A percentile compares a stretch with the other conserved stretches of the same genome.
phyloP scores from a whole-genome alignment of 768 basidiomycete species.

The Astraeus odoratus region DNA sequence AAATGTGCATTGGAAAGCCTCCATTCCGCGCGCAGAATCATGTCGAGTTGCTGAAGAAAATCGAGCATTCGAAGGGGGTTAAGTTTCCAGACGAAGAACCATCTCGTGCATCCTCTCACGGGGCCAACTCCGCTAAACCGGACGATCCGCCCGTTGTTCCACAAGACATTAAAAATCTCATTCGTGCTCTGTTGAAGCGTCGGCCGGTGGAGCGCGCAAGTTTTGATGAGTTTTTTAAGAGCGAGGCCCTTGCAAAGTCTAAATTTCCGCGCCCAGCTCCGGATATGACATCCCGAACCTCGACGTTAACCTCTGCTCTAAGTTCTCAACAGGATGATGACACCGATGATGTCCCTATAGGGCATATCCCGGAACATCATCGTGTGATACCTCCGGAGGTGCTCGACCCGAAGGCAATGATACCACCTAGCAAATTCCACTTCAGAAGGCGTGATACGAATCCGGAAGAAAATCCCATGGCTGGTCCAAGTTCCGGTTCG shows the following conservation, averaged over 20 bases:
- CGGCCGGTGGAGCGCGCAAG: constrained; percentile 77
- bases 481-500: constrained; percentile 7
- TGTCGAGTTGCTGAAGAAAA: constrained; percentile 89
- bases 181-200: constrained; percentile 76
- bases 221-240: constrained; percentile 90
- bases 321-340: constrained; percentile 25
- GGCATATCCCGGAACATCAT: constrained; percentile 64
- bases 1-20: constrained; percentile 89
- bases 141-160: constrained; percentile 59
- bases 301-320: constrained; percentile 5
- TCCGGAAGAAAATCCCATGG: constrained; percentile 9
- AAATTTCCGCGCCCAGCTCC: constrained; percentile 58
- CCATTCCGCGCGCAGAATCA: constrained; percentile 96
- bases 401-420: constrained; percentile 71
- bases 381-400: constrained; percentile 73
- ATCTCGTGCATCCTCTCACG: constrained; percentile 33
- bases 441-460: constrained; percentile 39
- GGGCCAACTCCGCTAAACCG: constrained; percentile 21
- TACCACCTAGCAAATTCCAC: constrained; percentile 76
- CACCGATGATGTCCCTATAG: constrained; percentile 24
- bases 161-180: constrained; percentile 80
- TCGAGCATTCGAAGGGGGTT: constrained; percentile 85
- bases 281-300: constrained; percentile 9
- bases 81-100: constrained; percentile 92
- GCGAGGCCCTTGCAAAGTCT: constrained; percentile 66